Evolutionary conservation across 2,329 filamentous ascomycete genomes (phyloP).

Genomic region (Monosporascus sp.): DNA sequence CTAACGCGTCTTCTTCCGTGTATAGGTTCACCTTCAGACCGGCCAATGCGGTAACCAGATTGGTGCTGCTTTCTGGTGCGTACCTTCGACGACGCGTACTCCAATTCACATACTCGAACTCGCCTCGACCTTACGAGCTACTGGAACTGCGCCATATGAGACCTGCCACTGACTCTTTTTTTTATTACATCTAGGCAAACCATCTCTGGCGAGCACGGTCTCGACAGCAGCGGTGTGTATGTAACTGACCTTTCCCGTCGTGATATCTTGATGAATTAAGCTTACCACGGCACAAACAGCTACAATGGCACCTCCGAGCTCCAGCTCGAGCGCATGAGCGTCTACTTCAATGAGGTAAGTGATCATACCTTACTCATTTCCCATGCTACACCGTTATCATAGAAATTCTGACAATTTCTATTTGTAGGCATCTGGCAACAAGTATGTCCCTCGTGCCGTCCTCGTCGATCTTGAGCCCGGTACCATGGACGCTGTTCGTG

Average conservation of each 20-base stretch:
- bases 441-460: constrained; percentile 98
- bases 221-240: constrained; percentile 94
- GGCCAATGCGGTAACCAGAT: constrained; percentile 99
- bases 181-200: constrained; percentile 52
- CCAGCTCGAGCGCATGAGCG: constrained; percentile 99
- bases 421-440: constrained; percentile 83
- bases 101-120: neutral
- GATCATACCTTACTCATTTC: neutral
- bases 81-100: constrained; percentile 34
- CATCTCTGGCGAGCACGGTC: constrained; percentile 88
- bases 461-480: constrained; percentile 99
- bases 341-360: constrained; percentile 84
- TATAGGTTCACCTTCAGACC: constrained; percentile 98
- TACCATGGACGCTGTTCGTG: constrained; percentile 99
- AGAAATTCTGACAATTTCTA: constrained; percentile 10
- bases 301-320: constrained; percentile 98
- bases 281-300: constrained; percentile 42
- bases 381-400: constrained; percentile 3
- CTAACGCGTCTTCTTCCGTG: constrained; percentile 48
- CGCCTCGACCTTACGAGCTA: too few species aligned
- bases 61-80: constrained; percentile 98
- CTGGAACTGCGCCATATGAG: too few species aligned
- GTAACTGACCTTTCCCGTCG: constrained; percentile 31
- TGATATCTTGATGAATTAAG: constrained; percentile 1
- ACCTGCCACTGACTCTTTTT: constrained; percentile 30